Evolutionary conservation across 306 rosid species (phyloP), one percentile per base, ranked within the genome.

Genomic region (Arachis stenosperma): DNA sequence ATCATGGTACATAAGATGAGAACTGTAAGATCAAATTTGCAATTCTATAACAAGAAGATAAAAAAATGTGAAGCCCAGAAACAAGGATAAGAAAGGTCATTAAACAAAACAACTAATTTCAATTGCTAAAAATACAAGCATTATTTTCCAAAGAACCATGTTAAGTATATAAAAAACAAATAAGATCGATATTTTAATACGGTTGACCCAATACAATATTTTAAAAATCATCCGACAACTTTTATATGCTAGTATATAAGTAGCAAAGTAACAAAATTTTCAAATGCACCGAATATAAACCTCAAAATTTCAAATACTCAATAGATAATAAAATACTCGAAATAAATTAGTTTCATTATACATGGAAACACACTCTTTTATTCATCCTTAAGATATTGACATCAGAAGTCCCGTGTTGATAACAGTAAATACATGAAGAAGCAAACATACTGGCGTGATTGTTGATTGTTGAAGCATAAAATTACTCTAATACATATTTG

Each of bases 41-140:
- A 69, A 68, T 51, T 78, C 64, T 29, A 58, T 10, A 11, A 61
- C 46, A 69, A 82, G 36, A 14, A 8, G 37, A 70, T 43, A 67
- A 65, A 12, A 12, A 52, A 69, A 70, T 54, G 55, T 61, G 44
- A 59, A 69, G 22, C 29, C 54, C 47, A n/a, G 52, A 66, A 70
- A 75, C 0, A 17, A 56, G 56, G 62, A 63, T 55, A 62, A 68
- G 58, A 65, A 56, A 71, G 47, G 22, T 70, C 69, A 79, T 58
- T 58, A 62, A 69, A 79, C 41, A 58, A 7, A 41, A 67, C 9
- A 55, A 60, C 58, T n/a, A 76, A 46, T 51, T 48, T 48, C 51
- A 48, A 64, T 54, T 27, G 55, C 69, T 50, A 62, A n/a, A 61
- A n/a, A 61, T 61, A 55, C n/a, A 41, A 75, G 48, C 55, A 63